Percentiles rank a stretch among this genome's conserved stretches.
These are phyloP conservation scores for Nothopassalora personata DNA, from an alignment of 2,329 filamentous ascomycete species.

Conservation along the genomic window DNA sequence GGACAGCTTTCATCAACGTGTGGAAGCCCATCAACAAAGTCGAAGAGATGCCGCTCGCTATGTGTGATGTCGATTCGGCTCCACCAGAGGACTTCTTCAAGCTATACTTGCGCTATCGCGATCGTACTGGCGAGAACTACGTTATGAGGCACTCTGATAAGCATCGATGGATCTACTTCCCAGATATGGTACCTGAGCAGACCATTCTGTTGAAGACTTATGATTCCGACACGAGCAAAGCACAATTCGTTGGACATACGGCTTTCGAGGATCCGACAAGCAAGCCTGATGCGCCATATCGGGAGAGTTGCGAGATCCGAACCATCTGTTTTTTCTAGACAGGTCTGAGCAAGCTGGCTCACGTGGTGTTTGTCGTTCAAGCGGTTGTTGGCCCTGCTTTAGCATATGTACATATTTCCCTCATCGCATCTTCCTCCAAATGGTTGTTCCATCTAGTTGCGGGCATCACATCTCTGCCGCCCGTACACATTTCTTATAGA, in stretches of 20 bases:
- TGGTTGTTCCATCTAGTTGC: too few species aligned
- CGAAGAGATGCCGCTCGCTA: slow-evolving; percentile 39
- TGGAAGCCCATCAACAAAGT: slow-evolving; percentile 45
- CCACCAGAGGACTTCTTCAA: slow-evolving; percentile 39
- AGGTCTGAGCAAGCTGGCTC: background rate
- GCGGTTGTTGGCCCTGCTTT: background rate
- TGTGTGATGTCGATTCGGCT: slow-evolving; percentile 38
- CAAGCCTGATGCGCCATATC: slow-evolving; percentile 28
- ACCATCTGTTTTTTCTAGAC: slow-evolving; percentile 38
- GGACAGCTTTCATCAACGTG: slow-evolving; percentile 49
- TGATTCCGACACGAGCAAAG: slow-evolving; percentile 32
- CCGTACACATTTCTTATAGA: too few species aligned
- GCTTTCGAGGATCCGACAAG: slow-evolving; percentile 37
- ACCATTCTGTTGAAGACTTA: slow-evolving; percentile 39
- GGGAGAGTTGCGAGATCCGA: slow-evolving; percentile 39
- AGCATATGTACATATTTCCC: background rate
- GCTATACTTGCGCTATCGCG: slow-evolving; percentile 36
- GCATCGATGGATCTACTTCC: slow-evolving; percentile 40
- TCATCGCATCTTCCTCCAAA: background rate
- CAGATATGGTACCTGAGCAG: slow-evolving; percentile 35
- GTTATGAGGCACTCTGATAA: slow-evolving; percentile 33
- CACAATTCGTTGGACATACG: slow-evolving; percentile 37
- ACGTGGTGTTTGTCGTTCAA: background rate
- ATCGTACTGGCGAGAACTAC: slow-evolving; percentile 40
- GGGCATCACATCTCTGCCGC: too few species aligned